These are phyloP conservation scores for Cercospora sp. DNA, from an alignment of 2,329 filamentous ascomycete species.

Conservation along the genomic window DNA sequence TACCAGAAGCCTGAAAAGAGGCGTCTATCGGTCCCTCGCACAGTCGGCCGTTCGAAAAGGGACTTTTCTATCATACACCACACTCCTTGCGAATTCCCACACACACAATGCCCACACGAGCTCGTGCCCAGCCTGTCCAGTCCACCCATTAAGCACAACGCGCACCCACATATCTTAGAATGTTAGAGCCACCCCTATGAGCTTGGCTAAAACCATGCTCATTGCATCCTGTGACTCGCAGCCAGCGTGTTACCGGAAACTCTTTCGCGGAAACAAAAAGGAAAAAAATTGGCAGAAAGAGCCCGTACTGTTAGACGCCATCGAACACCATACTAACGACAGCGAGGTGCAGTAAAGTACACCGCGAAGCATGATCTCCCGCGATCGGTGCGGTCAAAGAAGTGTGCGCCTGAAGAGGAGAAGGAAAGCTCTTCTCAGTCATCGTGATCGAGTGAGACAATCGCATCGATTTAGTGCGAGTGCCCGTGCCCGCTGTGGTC, in stretches of 20 bases:
- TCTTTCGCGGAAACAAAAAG: background rate
- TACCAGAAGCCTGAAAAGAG: background rate
- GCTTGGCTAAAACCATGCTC: background rate
- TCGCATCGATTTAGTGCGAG: slow-evolving; percentile 14
- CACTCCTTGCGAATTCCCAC: background rate
- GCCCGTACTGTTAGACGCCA: background rate
- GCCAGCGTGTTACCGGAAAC: background rate
- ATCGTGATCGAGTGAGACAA: background rate
- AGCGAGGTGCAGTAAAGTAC: background rate
- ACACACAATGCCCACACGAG: background rate
- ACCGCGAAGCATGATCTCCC: background rate
- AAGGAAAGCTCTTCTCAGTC: background rate
- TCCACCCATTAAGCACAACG: background rate
- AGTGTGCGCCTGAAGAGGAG: background rate
- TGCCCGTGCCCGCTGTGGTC: slow-evolving; percentile 26
- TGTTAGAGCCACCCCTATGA: background rate
- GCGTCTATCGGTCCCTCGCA: background rate
- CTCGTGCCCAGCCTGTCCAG: background rate
- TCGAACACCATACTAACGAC: background rate
- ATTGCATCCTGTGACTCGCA: background rate
- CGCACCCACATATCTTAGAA: background rate
- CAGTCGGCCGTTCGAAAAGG: background rate
- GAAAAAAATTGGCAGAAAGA: background rate
- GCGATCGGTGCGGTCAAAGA: background rate
- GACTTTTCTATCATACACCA: background rate